phyloP scores from a whole-genome alignment of 2,329 filamentous ascomycete genomes.

The Emergomyces pasteurianus region DNA sequence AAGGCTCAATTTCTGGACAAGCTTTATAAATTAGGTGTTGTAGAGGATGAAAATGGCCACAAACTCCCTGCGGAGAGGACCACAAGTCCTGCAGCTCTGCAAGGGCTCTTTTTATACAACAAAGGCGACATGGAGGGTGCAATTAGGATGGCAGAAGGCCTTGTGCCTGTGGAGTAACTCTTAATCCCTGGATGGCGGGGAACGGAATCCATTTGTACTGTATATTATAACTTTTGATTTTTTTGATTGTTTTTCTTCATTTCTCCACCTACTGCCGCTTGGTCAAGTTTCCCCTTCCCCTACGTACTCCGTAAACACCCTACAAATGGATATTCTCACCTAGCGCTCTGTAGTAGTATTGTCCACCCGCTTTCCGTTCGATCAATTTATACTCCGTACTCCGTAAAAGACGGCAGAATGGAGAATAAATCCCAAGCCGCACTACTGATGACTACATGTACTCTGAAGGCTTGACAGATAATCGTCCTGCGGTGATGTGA shows the following conservation, averaged over 20 bases:
- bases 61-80: slow-evolving; percentile 36
- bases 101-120: slow-evolving; percentile 90
- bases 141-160: slow-evolving; percentile 58
- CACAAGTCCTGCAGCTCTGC: slow-evolving; percentile 82
- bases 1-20: slow-evolving; percentile 58
- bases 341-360: background rate
- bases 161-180: slow-evolving; percentile 13
- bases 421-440: background rate
- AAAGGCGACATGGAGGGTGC: slow-evolving; percentile 84
- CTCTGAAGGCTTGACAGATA: background rate
- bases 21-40: slow-evolving; percentile 57
- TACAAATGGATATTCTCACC: background rate
- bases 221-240: background rate
- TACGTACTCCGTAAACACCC: too few relatives aligned
- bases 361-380: background rate
- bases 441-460: too few relatives aligned
- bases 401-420: background rate
- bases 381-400: background rate
- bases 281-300: background rate
- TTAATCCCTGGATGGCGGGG: background rate
- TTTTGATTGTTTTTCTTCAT: too few relatives aligned
- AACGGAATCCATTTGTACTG: background rate
- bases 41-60: slow-evolving; percentile 45
- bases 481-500: background rate
- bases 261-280: too few relatives aligned